phyloP scores from a whole-genome alignment of 129 eudicot genomes.

The Solidago caesia region DNA sequence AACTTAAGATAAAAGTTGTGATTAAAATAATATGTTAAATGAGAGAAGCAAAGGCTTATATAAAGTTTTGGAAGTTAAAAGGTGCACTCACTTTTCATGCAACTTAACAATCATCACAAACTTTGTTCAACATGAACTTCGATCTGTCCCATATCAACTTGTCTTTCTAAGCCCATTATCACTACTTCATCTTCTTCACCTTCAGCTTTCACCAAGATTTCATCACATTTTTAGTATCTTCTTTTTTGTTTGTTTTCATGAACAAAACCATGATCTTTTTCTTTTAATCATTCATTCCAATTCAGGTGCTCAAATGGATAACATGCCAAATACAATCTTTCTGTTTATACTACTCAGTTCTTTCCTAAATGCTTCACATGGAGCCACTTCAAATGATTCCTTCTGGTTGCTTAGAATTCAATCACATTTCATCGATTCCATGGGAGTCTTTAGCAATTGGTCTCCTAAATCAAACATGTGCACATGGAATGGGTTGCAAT shows the following conservation, averaged over 20 bases:
- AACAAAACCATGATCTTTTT: conserved; percentile 21
- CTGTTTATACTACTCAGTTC: conserved; percentile 39
- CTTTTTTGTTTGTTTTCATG: conserved; percentile 23
- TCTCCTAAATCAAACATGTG: conserved; percentile 54
- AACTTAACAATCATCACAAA: conserved; percentile 25
- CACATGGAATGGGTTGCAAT: conserved; percentile 77
- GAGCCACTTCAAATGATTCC: conserved; percentile 53
- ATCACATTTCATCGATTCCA: conserved; percentile 56
- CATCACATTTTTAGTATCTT: conserved; percentile 7
- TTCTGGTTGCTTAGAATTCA: conserved; percentile 73
- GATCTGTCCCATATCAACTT: conserved; percentile 40
- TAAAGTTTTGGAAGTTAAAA: conserved; percentile 31
- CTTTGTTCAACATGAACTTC: conserved; percentile 33
- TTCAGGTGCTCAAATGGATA: conserved; percentile 38
- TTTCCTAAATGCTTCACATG: conserved; percentile 27
- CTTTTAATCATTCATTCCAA: conserved; percentile 5
- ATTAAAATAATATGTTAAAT: conserved; percentile 23
- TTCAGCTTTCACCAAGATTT: conserved; percentile 20
- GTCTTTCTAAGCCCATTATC: conserved; percentile 38
- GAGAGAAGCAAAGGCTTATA: conserved; percentile 28
- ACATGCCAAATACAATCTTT: conserved; percentile 35
- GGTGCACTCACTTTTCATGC: conserved; percentile 36
- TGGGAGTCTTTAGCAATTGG: conserved; percentile 66
- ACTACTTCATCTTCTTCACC: conserved; percentile 8
- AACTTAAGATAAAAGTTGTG: conserved; percentile 11